phyloP scores from a whole-genome alignment of 805 yeast species.

The Novakomyces olei region DNA sequence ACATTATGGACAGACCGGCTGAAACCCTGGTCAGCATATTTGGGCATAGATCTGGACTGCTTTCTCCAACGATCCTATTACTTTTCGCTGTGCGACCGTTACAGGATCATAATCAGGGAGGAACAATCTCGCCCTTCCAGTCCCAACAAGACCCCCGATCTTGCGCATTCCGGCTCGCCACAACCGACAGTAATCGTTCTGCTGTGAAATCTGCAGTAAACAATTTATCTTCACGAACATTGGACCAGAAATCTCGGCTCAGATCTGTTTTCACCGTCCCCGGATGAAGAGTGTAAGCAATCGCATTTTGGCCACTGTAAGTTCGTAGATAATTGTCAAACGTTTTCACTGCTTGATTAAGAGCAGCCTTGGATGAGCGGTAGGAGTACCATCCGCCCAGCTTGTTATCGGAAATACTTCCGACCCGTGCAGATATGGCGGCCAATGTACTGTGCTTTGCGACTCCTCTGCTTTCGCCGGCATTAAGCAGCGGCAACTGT shows the following conservation, averaged over 20 bases:
- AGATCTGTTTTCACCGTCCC: neutral
- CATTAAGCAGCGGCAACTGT: neutral
- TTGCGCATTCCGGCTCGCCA: neutral
- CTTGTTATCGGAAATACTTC: neutral
- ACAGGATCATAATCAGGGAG: neutral
- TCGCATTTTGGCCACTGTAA: neutral
- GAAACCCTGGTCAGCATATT: too few species aligned
- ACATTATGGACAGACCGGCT: too few species aligned
- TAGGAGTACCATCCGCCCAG: neutral
- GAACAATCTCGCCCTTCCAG: neutral
- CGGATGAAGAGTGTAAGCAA: neutral
- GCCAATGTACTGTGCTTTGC: neutral
- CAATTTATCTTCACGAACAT: neutral
- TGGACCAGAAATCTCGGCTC: neutral
- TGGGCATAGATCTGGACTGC: too few species aligned
- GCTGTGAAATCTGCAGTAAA: neutral
- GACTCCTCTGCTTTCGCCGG: neutral
- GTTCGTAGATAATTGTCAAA: neutral
- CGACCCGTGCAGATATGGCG: neutral
- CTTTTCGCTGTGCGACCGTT: too few species aligned
- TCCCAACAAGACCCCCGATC: neutral
- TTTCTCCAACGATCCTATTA: too few species aligned
- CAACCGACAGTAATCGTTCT: neutral
- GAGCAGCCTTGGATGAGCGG: neutral
- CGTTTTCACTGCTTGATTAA: neutral